phyloP scores from a whole-genome alignment of 305 asterid species.

The Rubia tinctorum region DNA sequence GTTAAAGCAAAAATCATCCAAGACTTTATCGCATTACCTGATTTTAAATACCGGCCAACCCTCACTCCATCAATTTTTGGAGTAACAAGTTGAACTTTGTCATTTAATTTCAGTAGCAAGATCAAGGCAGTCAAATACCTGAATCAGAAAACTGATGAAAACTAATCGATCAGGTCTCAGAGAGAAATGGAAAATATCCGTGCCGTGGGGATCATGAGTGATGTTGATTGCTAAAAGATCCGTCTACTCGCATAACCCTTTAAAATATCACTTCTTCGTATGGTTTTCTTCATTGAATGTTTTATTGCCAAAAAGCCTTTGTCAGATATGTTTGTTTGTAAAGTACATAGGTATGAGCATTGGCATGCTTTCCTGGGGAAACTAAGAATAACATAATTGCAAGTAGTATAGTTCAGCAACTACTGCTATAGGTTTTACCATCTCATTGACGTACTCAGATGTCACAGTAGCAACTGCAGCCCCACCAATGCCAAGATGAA shows the following conservation, averaged over 20 bases:
- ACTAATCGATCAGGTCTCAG: slow-evolving; percentile 15
- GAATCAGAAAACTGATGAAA: slow-evolving; percentile 14
- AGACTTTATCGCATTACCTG: slow-evolving; percentile 43
- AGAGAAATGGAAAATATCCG: neutral
- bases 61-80: slow-evolving; percentile 64
- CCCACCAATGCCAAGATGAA: slow-evolving; percentile 76
- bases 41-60: slow-evolving; percentile 67
- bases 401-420: slow-evolving; percentile 23
- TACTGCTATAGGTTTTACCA: slow-evolving; percentile 60
- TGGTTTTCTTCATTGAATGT: neutral
- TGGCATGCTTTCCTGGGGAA: slow-evolving; percentile 1
- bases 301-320: neutral
- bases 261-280: neutral
- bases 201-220: neutral
- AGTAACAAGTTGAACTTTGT: slow-evolving; percentile 56
- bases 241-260: neutral
- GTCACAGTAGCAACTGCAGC: slow-evolving; percentile 91
- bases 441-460: slow-evolving; percentile 91
- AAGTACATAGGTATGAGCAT: neutral
- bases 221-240: neutral
- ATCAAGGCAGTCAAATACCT: slow-evolving; percentile 78
- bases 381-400: neutral
- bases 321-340: neutral
- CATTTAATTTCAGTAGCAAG: slow-evolving; percentile 77
- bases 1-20: slow-evolving; percentile 1